These are phyloP conservation scores for Mortierella sp. DNA, from an alignment of 371 early-diverging fungal species.

Conservation along the genomic window DNA sequence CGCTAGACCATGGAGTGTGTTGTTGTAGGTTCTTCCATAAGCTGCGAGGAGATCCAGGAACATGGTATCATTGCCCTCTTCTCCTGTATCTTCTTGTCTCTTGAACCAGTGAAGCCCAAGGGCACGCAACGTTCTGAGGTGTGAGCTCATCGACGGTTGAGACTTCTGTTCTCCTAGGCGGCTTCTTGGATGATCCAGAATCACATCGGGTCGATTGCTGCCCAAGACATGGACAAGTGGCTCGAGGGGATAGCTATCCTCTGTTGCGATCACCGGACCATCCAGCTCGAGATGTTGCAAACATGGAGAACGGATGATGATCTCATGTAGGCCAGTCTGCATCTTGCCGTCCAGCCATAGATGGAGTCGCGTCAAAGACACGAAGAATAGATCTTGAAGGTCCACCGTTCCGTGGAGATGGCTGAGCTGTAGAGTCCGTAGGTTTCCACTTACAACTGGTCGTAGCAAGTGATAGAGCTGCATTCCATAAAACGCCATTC, in stretches of 20 bases:
- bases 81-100: too few relatives aligned
- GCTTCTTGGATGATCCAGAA: neutral
- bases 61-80: neutral
- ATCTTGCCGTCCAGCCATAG: too few relatives aligned
- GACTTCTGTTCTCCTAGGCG: neutral
- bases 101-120: neutral
- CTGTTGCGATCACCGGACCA: neutral
- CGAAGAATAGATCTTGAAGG: too few relatives aligned
- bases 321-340: too few relatives aligned
- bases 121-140: neutral
- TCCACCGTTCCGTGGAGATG: too few relatives aligned
- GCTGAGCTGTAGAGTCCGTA: too few relatives aligned
- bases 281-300: too few relatives aligned
- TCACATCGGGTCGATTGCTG: neutral
- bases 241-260: neutral
- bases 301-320: too few relatives aligned
- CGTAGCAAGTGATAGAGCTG: too few relatives aligned
- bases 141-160: constrained; percentile 3
- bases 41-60: constrained; percentile 5
- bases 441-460: too few relatives aligned
- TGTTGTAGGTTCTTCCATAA: neutral
- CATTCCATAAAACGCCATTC: too few relatives aligned
- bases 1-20: neutral
- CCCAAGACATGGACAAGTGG: neutral
- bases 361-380: too few relatives aligned